Evolutionary conservation across 768 basidiomycete genomes (phyloP).

Genomic region (Leccinum incarnatum): DNA sequence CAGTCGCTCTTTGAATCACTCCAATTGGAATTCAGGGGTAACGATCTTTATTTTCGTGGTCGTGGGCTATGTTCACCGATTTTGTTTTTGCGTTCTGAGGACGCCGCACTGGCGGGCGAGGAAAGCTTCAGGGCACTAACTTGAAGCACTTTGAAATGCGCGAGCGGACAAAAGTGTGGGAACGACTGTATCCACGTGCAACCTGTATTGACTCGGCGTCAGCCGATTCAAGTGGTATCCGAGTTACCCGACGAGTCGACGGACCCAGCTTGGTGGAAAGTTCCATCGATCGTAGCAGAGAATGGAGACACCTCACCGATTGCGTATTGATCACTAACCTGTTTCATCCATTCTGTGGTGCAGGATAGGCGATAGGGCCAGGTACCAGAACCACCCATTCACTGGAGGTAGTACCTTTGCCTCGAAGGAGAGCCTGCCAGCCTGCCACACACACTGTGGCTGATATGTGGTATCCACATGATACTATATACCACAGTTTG

Average conservation of each 20-base stretch:
- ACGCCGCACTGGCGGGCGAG: too few species aligned
- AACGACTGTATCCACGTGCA: too few species aligned
- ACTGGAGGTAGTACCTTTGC: neutral
- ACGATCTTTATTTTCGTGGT: neutral
- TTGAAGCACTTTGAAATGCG: neutral
- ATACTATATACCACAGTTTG: neutral
- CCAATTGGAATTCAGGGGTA: neutral
- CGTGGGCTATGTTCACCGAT: too few species aligned
- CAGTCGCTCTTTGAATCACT: too few species aligned
- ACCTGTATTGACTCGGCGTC: neutral
- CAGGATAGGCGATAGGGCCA: neutral
- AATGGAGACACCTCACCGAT: too few species aligned
- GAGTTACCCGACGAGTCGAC: neutral
- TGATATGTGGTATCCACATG: neutral
- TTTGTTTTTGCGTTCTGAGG: neutral
- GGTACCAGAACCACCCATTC: neutral
- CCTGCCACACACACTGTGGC: neutral
- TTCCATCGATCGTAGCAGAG: neutral
- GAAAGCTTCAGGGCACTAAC: too few species aligned
- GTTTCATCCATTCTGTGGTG: neutral
- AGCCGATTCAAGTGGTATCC: neutral
- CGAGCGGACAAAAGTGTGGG: too few species aligned
- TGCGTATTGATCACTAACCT: neutral
- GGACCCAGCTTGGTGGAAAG: neutral
- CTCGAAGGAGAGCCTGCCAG: neutral